Conservation (phyloP, 1,139 yeast genomes). For the Suhomyces bokatorum region DNA sequence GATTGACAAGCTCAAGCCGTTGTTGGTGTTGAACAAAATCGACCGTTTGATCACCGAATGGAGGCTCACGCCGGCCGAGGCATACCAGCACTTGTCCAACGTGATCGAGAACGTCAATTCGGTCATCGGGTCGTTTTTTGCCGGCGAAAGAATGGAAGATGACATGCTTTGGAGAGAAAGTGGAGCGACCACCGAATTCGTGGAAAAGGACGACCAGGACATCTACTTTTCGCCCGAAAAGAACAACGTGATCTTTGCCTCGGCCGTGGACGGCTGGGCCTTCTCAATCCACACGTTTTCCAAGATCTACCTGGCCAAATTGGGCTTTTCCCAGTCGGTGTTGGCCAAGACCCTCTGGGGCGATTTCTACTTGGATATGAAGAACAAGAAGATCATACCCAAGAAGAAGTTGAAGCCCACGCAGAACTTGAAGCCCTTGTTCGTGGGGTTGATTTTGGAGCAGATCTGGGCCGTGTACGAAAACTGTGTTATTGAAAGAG, state of each 20-base stretch:
- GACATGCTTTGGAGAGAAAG: constrained; percentile 81
- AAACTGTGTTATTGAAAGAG: constrained; percentile 61
- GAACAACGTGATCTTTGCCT: constrained; percentile 90
- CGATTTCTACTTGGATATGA: constrained; percentile 85
- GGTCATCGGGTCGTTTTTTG: constrained; percentile 88
- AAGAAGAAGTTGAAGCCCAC: constrained; percentile 55
- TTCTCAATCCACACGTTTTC: constrained; percentile 89
- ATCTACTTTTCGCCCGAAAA: constrained; percentile 86
- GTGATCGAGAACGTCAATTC: constrained; percentile 93
- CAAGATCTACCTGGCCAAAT: constrained; percentile 76
- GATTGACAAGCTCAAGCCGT: constrained; percentile 87
- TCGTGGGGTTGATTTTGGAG: constrained; percentile 84
- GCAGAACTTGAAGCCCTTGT: constrained; percentile 67
- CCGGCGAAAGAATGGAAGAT: constrained; percentile 92
- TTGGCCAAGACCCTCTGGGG: constrained; percentile 95
- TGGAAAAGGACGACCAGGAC: constrained; percentile 79
- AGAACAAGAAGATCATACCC: constrained; percentile 76
- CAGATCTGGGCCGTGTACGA: constrained; percentile 92
- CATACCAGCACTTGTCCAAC: constrained; percentile 74
- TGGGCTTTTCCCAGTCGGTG: constrained; percentile 80
- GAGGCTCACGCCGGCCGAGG: constrained; percentile 80
- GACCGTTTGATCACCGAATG: constrained; percentile 85
- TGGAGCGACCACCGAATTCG: constrained; percentile 55
- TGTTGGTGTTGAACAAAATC: constrained; percentile 88
- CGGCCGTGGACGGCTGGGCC: constrained; percentile 98